Base-by-base conservation (phyloP, 768 basidiomycete genomes). In the Lentinula boryana region DNA sequence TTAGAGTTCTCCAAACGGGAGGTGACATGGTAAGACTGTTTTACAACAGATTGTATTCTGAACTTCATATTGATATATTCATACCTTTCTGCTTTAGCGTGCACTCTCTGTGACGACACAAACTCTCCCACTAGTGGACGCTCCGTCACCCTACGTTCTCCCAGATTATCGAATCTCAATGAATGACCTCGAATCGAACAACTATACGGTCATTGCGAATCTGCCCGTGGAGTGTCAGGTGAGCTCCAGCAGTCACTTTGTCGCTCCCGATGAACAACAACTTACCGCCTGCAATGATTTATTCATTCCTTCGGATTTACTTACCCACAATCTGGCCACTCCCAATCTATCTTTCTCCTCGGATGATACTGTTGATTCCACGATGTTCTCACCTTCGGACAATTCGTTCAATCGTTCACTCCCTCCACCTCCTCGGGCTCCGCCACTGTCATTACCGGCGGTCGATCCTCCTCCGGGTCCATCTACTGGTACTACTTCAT, bases 181-280 rank as follows among this genome's bases (percentile, higher is more conserved):
- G 18, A 62, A 66, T 16, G 62, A 65, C 52, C 61, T 66, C 54
- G 62, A 62, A 12, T 53, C 61, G 31, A 60, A 61, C 33, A 60
- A 46, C 31, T 49, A 31, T 35, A 67, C 66, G 23, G 58, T 62
- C 7, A 52, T 62, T 40, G 66, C 63, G 1, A 68, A 68, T 49
- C 61, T 68, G n/a, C 61, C 52, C 36, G 55, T 60, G 4, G 66
- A 62, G 57, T 68, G 68, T 61, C 68, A 68, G 57, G 46, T 48
- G 46, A 48, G 46, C 46, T 48, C 46, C 46, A 48, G 46, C 46
- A 48, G 46, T 48, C 46, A 48, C 46, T 48, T 48, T 48, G 46
- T 48, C 46, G 46, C 46, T 48, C 46, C 46, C 46, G 21, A 48
- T 7, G 46, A 48, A 48, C 46, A 48, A 21, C 46, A 48, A 5